A percentile compares a stretch with the other conserved stretches of the same genome.
Evolutionary conservation across 305 asterid species (phyloP).

Genomic region (Fraxinus platypoda): DNA sequence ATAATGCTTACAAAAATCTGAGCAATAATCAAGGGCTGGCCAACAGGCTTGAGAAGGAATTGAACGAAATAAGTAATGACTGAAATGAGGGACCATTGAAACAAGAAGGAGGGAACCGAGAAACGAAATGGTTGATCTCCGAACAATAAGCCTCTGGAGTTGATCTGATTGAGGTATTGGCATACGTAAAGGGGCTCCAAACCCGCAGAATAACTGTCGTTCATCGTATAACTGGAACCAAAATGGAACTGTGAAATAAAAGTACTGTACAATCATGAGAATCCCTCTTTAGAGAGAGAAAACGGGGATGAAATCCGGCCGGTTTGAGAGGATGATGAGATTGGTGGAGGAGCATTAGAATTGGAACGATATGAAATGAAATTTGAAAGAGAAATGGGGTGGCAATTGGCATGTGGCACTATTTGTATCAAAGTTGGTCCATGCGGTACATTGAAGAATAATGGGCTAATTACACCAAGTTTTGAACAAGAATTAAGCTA

Average conservation of each 20-base stretch:
- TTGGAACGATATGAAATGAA: slow-evolving; percentile 23
- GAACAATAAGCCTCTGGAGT: slow-evolving; percentile 43
- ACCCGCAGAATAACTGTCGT: slow-evolving; percentile 23
- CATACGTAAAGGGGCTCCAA: slow-evolving; percentile 32
- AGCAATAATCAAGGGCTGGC: slow-evolving; percentile 63
- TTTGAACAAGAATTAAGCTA: background rate
- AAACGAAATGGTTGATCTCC: slow-evolving; percentile 44
- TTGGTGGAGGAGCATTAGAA: slow-evolving; percentile 27
- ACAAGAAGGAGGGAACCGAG: slow-evolving; percentile 47
- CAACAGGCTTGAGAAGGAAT: slow-evolving; percentile 52
- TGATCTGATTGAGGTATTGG: slow-evolving; percentile 38
- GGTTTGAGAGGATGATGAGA: slow-evolving; percentile 10
- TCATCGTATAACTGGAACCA: slow-evolving; percentile 21
- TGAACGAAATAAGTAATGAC: slow-evolving; percentile 43
- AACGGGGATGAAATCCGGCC: background rate
- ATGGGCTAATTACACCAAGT: background rate
- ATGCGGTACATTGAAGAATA: background rate
- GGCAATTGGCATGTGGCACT: background rate
- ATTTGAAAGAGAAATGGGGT: background rate
- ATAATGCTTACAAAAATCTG: slow-evolving; percentile 58
- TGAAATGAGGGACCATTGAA: slow-evolving; percentile 60
- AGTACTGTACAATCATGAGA: slow-evolving; percentile 10
- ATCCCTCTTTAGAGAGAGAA: slow-evolving; percentile 7
- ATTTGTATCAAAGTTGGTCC: background rate
- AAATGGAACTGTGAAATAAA: background rate